Evolutionary conservation across 2,329 filamentous ascomycete species (phyloP), one percentile per base, ranked within the genome.

Genomic region (Aspergillus quadricinctus): DNA sequence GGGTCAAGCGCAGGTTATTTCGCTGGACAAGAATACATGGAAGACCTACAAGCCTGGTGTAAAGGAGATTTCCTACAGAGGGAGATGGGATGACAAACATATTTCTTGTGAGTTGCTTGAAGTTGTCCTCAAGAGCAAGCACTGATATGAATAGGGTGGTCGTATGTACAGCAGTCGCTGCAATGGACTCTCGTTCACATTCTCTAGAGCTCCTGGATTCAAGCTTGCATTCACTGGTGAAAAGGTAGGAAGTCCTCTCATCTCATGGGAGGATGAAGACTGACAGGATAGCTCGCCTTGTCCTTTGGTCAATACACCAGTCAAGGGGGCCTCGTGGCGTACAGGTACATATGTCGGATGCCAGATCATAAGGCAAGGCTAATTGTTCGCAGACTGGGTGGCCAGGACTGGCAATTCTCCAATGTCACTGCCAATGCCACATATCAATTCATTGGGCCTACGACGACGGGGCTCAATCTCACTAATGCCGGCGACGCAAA

Each of bases 341-440:
- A 83, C 65, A 56, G 67, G 67, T 69, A 61, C 19, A 49, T 40
- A 7, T 6, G 9, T 29, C 4, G 23, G 5, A 11, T 21, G 19
- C 27, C 40, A 28, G 45, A 27, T 53, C 8, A 8, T 19, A 4
- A 21, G 7, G 3, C n/a, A 23, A 21, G 19, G 8, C 41, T 45
- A 10, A 51, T 56, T 19, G 1, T 57, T 11, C 6, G n/a, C 51
- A 79, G 83, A 19, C 73, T 85, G 21, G 76, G 76, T 46, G 82
- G 82, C 3, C 77, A 82, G 51, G 83, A 84, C 63, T 86, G 83
- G 83, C 74, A 76, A 55, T 81, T 86, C 63, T 83, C 82, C 37
- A 86, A 86, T 62, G 78, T 86, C 49, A 84, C 82, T 2, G 76
- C 78, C 0, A 76, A 77, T 25, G 76, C 74, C 10, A 85, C 83